Evolutionary conservation across 176 grass and related monocot genomes (phyloP).

Genomic region (Oryza meridionalis): DNA sequence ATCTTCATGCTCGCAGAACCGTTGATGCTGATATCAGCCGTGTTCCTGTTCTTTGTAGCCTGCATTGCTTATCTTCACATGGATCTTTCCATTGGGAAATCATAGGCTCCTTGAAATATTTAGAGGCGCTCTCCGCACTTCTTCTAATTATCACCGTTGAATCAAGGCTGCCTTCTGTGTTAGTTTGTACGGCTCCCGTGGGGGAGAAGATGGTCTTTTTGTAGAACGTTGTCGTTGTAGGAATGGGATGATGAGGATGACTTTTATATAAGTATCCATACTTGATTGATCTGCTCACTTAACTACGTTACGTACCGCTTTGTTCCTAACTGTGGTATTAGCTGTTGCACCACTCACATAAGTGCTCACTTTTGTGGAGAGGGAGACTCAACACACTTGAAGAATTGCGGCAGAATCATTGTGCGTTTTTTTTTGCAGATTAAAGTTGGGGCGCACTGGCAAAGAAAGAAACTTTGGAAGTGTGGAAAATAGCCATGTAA

Average conservation of each 20-base stretch:
- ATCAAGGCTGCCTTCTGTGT: too few species aligned
- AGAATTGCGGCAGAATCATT: too few species aligned
- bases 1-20: constrained; percentile 74
- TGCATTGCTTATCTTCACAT: constrained; percentile 71
- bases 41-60: constrained; percentile 62
- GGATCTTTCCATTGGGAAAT: constrained; percentile 71
- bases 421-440: too few species aligned
- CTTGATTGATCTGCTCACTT: not conserved
- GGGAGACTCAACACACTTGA: too few species aligned
- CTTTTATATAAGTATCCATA: not conserved
- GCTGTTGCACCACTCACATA: too few species aligned
- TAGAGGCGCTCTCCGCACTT: not conserved
- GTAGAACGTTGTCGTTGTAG: constrained; percentile 18
- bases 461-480: too few species aligned
- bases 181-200: not conserved
- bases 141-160: constrained; percentile 5
- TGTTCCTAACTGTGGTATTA: too few species aligned
- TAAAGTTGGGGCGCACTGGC: too few species aligned
- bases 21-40: constrained; percentile 69
- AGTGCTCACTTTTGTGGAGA: too few species aligned
- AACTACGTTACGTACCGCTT: not conserved
- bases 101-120: constrained; percentile 37
- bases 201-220: not conserved
- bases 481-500: too few species aligned
- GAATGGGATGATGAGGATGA: constrained; percentile 21